Base-by-base conservation (phyloP, 108 stramenopile species). In the Nitzschia putrida region DNA sequence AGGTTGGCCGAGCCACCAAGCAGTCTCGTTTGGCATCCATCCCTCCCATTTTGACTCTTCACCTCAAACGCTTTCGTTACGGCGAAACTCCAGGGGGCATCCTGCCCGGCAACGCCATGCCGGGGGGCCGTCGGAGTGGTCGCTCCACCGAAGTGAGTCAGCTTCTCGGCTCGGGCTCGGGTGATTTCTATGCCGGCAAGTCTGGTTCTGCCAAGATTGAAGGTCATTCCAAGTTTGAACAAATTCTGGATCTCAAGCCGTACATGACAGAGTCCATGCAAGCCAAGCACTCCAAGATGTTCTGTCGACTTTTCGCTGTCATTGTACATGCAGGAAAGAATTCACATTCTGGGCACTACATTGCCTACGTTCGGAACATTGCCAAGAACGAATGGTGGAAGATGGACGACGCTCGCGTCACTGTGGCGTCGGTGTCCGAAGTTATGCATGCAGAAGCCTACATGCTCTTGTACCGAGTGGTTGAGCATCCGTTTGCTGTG, bases 341-440 rank as follows among this genome's bases (percentile, higher is more conserved):
- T 64, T 85, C 83, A 25, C 90, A 94, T 55, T 85, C 85, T 0
- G 93, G 93, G 0, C 93, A 94, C 69, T 94, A 94, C 59, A 55
- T 89, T 11, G 61, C 77, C 42, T 94, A 91, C 44, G 93, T 94
- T 14, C 77, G 84, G 21, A 94, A 85, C 58, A 76, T 85, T 50
- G 68, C 69, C 58, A 88, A 83, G 68, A 91, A 90, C 49, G 88
- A 94, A 56, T 94, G 93, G 93, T 94, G 93, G 90, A 94, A 91
- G 58, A 91, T 94, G 93, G 93, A 94, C 61, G 93, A 94, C 66
- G 84, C 83, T 16, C 84, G 89, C 38, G 85, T 94, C 0, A 71
- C 72, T 24, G 67, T 71, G 12, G 90, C 69, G 13, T 69, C 75
- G 21, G 56, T 64, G n/a, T 52, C 77, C 1, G 90, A 94, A 75